Conservation (phyloP, 441 rosid species). For the Populus hybrid region DNA sequence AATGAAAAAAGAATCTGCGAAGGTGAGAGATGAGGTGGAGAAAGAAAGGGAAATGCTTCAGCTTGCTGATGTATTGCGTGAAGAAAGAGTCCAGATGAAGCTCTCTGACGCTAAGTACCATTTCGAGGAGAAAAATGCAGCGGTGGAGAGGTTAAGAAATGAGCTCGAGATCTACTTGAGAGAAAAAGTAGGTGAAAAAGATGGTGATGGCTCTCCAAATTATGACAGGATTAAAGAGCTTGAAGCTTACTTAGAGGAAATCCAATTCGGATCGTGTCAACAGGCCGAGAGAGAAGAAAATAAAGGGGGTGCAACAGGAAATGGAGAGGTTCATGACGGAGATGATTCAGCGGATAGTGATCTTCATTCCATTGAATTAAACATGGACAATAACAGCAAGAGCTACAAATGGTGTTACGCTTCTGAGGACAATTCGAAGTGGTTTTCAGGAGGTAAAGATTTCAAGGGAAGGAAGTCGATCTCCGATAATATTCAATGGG, state of each 20-base stretch:
- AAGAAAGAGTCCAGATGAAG: slow-evolving; percentile 96
- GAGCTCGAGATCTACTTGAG: slow-evolving; percentile 59
- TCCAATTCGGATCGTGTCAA: slow-evolving; percentile 24
- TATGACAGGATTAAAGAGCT: slow-evolving; percentile 47
- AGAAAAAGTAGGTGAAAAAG: slow-evolving; percentile 29
- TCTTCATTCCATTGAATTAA: slow-evolving; percentile 86
- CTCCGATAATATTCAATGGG: slow-evolving; percentile 62
- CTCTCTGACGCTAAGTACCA: slow-evolving; percentile 73
- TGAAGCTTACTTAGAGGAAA: slow-evolving; percentile 38
- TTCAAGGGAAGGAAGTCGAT: slow-evolving; percentile 42
- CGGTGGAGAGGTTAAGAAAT: slow-evolving; percentile 52
- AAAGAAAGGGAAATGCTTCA: slow-evolving; percentile 94
- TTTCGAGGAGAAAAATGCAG: slow-evolving; percentile 84
- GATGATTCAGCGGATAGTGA: slow-evolving; percentile 74
- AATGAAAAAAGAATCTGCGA: slow-evolving; percentile 53
- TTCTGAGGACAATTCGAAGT: slow-evolving; percentile 33
- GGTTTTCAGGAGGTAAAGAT: too few species aligned
- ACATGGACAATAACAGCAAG: slow-evolving; percentile 60
- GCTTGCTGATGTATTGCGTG: slow-evolving; percentile 81
- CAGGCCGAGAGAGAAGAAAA: slow-evolving; percentile 15
- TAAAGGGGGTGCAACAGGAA: slow-evolving; percentile 10
- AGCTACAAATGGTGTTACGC: slow-evolving; percentile 83
- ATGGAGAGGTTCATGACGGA: slow-evolving; percentile 31
- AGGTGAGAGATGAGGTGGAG: slow-evolving; percentile 65
- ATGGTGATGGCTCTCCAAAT: slow-evolving; percentile 33